Evolutionary conservation across 495 filamentous ascomycete species (phyloP).

Genomic region (Pseudevernia furfuracea): DNA sequence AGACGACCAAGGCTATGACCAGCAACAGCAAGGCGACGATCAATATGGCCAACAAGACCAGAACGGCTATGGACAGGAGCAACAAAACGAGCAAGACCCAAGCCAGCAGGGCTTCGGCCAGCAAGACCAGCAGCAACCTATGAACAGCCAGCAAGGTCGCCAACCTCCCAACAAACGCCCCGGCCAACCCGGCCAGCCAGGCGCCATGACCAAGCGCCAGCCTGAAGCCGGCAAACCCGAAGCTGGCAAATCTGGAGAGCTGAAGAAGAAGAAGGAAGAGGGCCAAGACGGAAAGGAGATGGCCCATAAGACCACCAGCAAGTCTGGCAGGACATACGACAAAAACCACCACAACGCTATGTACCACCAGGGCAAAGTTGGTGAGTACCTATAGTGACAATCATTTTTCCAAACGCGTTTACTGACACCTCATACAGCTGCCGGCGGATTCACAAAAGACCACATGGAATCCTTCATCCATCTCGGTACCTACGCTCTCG

Average conservation of each 20-base stretch:
- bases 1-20: conserved; percentile 1
- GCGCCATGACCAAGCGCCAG: conserved; percentile 3
- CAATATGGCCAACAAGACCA: conserved; percentile 15
- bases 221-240: background rate
- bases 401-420: background rate
- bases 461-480: conserved; percentile 23
- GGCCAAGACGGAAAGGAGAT: background rate
- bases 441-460: conserved; percentile 16
- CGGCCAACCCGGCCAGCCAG: conserved; percentile 4
- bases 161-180: conserved; percentile 4
- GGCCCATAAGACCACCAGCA: background rate
- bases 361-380: conserved; percentile 10
- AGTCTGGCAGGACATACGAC: conserved; percentile 5
- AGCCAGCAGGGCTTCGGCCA: background rate
- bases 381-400: background rate
- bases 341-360: conserved; percentile 18
- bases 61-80: conserved; percentile 11
- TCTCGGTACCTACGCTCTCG: conserved; percentile 19
- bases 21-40: conserved; percentile 9
- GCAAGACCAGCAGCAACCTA: background rate
- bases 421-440: background rate
- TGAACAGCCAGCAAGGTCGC: background rate
- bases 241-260: background rate
- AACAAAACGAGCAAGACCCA: background rate
- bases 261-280: background rate